These are phyloP conservation scores for Cladosporium sp. DNA, from an alignment of 2,329 filamentous ascomycete genomes.

Conservation along the genomic window DNA sequence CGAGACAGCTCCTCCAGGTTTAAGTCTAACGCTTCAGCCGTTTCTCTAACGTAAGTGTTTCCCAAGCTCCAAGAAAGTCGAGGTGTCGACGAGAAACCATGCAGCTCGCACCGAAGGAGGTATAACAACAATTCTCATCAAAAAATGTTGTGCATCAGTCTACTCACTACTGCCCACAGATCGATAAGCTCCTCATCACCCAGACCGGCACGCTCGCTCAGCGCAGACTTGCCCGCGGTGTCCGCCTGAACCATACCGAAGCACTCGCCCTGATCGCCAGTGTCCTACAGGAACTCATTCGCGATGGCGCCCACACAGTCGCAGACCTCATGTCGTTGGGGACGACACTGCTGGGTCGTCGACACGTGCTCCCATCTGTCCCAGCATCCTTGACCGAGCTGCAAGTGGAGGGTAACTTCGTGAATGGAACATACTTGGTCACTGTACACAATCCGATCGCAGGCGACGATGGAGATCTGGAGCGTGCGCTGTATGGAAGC, in stretches of 20 bases:
- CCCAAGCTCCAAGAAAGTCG: background rate
- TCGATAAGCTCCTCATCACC: conserved; percentile 93
- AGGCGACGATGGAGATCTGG: conserved; percentile 79
- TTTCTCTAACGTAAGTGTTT: conserved; percentile 6
- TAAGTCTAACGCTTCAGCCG: background rate
- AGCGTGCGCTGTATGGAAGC: conserved; percentile 83
- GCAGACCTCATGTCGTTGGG: conserved; percentile 91
- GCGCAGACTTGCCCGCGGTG: conserved; percentile 77
- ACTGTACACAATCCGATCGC: conserved; percentile 89
- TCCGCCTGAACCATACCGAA: conserved; percentile 86
- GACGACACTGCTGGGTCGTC: conserved; percentile 85
- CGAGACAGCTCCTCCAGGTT: background rate
- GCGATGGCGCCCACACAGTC: conserved; percentile 89
- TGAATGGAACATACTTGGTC: conserved; percentile 84
- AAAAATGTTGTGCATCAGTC: background rate
- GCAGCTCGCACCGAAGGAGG: conserved; percentile 36
- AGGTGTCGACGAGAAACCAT: conserved; percentile 22
- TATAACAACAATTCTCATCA: conserved; percentile 10
- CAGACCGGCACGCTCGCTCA: conserved; percentile 86
- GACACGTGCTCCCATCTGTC: conserved; percentile 84
- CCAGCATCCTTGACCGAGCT: conserved; percentile 74
- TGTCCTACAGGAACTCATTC: conserved; percentile 92
- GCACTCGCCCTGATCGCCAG: conserved; percentile 79
- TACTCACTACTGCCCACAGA: conserved; percentile 46
- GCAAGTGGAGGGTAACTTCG: conserved; percentile 92